Evolutionary conservation across 352 stramenopile genomes (phyloP).

Genomic region (Phytophthora pinifolia): DNA sequence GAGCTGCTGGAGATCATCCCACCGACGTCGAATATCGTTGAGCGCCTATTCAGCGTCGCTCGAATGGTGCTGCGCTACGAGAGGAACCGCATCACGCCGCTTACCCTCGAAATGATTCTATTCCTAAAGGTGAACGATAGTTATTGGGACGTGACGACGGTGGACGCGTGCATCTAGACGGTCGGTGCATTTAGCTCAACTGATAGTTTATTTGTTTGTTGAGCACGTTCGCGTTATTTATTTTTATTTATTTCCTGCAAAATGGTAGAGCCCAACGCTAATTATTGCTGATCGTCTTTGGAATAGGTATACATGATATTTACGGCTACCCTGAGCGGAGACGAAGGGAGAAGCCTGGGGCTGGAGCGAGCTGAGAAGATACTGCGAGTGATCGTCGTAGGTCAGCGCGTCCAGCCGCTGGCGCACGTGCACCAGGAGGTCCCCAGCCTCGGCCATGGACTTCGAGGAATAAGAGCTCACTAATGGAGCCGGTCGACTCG

Average conservation of each 20-base stretch:
- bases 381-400: constrained; percentile 48
- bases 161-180: constrained; percentile 3
- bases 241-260: background rate
- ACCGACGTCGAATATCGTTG: constrained; percentile 3
- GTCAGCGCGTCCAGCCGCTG: constrained; percentile 56
- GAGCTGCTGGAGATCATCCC: background rate
- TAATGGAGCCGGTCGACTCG: constrained; percentile 1
- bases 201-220: background rate
- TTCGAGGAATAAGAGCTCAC: constrained; percentile 1
- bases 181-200: background rate
- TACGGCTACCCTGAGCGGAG: background rate
- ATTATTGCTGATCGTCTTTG: background rate
- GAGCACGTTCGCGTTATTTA: background rate
- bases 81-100: background rate
- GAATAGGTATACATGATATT: constrained; percentile 9
- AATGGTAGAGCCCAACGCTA: background rate
- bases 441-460: constrained; percentile 30
- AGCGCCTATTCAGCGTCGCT: constrained; percentile 9
- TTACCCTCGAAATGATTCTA: constrained; percentile 2
- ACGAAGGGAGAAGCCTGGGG: constrained; percentile 30
- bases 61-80: background rate
- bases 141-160: constrained; percentile 11
- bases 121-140: constrained; percentile 10
- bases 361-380: constrained; percentile 41
- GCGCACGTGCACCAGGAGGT: constrained; percentile 46